Evolutionary conservation across 2,329 filamentous ascomycete genomes (phyloP), one percentile per base, ranked within the genome.

Genomic region (Hortaea werneckii): DNA sequence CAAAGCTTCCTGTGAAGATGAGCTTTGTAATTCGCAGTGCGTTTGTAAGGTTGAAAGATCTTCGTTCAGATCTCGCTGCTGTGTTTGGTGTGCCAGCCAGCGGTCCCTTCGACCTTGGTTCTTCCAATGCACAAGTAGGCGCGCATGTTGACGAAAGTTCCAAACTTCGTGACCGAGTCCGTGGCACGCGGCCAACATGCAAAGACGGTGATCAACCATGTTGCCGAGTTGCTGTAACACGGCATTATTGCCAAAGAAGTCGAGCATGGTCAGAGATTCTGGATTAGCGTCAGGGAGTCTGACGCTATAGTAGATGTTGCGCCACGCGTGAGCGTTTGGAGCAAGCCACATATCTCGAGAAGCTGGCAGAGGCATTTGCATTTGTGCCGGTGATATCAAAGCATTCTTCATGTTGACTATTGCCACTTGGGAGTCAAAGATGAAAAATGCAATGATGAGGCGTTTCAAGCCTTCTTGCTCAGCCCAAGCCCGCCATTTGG

Each of bases 401-500:
- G 79, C 77, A 45, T 76, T 79, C 11, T 75, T 77, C 46, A 82
- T 68, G 7, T 82, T 71, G 2, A 78, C 75, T 67, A 86, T 80
- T 2, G 82, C 82, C 3, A 76, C 71, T 47, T 83, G 79, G 0
- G 78, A 72, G 53, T 87, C 82, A 46, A 79, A 73, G 4, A 82
- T 61, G 49, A 82, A 82, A 7, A 75, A 67, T 55, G 80, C 77
- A 49, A 82, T 80, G 3, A 77, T 75, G 1, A 87, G 71, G 67
- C 80, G 73, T 57, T 84, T 83, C 67, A 76, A 83, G 2, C 75
- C 77, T 57, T 85, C 82, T 47, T 75, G 67, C 30, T 77, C 68
- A 7, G 75, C 69, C 81, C 82, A 86, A 9, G 64, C 62, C 44
- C 63, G 69, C 82, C 82, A 86, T 54, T 84, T 85, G 3, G 69